phyloP scores from a whole-genome alignment of 2,329 filamentous ascomycete species.

The Beauveria medogensis region DNA sequence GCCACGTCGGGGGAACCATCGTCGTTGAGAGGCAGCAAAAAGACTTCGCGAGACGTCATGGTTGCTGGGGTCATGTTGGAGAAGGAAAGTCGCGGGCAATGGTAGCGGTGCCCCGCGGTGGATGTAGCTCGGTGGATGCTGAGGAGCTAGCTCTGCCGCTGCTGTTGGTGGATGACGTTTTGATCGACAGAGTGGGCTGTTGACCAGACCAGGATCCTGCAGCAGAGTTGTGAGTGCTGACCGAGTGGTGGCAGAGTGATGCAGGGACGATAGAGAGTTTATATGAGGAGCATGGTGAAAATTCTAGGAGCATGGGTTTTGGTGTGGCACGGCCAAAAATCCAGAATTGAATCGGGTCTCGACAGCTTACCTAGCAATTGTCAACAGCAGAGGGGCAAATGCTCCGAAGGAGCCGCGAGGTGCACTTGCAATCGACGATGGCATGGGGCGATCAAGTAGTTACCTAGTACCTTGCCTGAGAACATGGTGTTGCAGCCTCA shows the following conservation, averaged over 20 bases:
- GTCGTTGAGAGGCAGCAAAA: constrained; percentile 85
- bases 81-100: constrained; percentile 16
- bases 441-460: too few species aligned
- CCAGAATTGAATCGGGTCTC: neutral
- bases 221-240: neutral
- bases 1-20: constrained; percentile 84
- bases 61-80: constrained; percentile 50
- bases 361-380: neutral
- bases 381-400: constrained; percentile 5
- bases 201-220: neutral
- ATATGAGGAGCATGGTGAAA: constrained; percentile 1
- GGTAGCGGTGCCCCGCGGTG: constrained; percentile 9
- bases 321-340: neutral
- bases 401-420: constrained; percentile 3
- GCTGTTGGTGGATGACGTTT: neutral
- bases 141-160: neutral
- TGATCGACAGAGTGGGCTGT: neutral
- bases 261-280: neutral
- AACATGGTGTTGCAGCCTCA: neutral
- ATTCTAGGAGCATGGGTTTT: neutral
- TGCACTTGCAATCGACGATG: constrained; percentile 3
- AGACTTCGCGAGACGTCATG: constrained; percentile 64
- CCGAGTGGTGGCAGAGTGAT: neutral
- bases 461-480: neutral
- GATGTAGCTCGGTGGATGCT: constrained; percentile 4